Evolutionary conservation across 2,329 filamentous ascomycete species (phyloP).

Genomic region (Aspergillus sp.): DNA sequence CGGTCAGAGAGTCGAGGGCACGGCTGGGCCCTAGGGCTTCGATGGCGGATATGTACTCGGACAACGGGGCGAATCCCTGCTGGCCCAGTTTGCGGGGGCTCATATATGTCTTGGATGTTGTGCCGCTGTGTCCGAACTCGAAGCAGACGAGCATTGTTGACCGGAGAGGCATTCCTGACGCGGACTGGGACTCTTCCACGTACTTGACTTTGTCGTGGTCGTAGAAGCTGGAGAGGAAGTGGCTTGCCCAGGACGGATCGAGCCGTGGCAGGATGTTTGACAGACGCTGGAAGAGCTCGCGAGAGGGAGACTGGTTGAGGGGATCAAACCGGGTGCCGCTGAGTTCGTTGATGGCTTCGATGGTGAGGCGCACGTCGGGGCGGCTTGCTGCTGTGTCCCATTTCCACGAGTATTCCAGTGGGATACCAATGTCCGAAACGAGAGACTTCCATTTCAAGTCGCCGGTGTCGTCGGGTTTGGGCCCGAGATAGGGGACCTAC

Average conservation of each 20-base stretch:
- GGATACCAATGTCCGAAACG: slow-evolving; percentile 12
- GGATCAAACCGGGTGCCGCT: slow-evolving; percentile 1
- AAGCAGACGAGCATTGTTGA: neutral
- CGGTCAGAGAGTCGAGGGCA: neutral
- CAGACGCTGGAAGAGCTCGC: neutral
- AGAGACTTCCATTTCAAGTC: slow-evolving; percentile 1
- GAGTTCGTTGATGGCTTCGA: neutral
- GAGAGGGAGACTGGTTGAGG: neutral
- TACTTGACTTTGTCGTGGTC: neutral
- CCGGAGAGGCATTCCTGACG: neutral
- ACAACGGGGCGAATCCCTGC: neutral
- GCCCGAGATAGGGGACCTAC: slow-evolving; percentile 1
- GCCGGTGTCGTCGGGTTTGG: neutral
- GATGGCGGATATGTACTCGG: neutral
- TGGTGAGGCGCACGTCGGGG: slow-evolving; percentile 21
- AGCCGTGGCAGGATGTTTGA: neutral
- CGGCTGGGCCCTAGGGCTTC: neutral
- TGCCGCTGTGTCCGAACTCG: neutral
- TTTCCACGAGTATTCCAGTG: slow-evolving; percentile 21
- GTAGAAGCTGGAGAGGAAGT: slow-evolving; percentile 5
- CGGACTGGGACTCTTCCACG: neutral
- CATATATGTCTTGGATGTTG: neutral
- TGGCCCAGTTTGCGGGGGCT: neutral
- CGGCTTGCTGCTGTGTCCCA: slow-evolving; percentile 12
- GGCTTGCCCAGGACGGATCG: neutral